Percentiles rank a stretch among this genome's conserved stretches.
phyloP scores from a whole-genome alignment of 177 flowering plant genomes.

The Vitis hybrid region DNA sequence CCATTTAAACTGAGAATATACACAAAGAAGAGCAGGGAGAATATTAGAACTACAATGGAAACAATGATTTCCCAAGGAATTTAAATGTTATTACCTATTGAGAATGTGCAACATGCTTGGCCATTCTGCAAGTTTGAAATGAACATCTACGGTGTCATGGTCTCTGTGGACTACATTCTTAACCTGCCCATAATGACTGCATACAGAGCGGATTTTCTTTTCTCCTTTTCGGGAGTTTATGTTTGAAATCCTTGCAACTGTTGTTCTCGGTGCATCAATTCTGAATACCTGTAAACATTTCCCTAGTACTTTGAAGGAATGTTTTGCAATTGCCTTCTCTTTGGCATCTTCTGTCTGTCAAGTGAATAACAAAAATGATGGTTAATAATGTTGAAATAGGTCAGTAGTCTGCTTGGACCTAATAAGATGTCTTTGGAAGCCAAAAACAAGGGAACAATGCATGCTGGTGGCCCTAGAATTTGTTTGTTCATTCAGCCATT shows the following conservation, averaged over 20 bases:
- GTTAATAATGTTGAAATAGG: neutral
- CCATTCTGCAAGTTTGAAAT: conserved; percentile 35
- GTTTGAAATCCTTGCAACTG: conserved; percentile 41
- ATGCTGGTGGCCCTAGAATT: too few relatives aligned
- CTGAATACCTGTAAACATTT: conserved; percentile 25
- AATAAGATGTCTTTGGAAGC: neutral
- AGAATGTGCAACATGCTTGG: conserved; percentile 45
- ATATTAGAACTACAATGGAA: neutral
- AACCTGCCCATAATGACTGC: conserved; percentile 21
- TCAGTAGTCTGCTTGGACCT: neutral
- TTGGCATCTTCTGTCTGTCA: conserved; percentile 51
- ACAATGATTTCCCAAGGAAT: neutral
- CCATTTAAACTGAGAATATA: conserved; percentile 36
- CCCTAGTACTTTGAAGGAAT: conserved; percentile 27
- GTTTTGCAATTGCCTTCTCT: conserved; percentile 39
- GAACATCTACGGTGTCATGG: conserved; percentile 20
- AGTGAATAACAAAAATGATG: neutral
- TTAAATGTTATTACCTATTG: conserved; percentile 33
- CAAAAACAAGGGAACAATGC: neutral
- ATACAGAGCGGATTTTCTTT: neutral
- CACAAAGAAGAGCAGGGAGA: neutral
- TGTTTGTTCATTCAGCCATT: too few relatives aligned
- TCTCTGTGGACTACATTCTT: conserved; percentile 2
- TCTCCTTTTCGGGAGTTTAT: neutral
- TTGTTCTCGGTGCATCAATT: conserved; percentile 48